Evolutionary conservation across 2,329 filamentous ascomycete species (phyloP), one percentile per base, ranked within the genome.

Genomic region (Zymoseptoria tritici): DNA sequence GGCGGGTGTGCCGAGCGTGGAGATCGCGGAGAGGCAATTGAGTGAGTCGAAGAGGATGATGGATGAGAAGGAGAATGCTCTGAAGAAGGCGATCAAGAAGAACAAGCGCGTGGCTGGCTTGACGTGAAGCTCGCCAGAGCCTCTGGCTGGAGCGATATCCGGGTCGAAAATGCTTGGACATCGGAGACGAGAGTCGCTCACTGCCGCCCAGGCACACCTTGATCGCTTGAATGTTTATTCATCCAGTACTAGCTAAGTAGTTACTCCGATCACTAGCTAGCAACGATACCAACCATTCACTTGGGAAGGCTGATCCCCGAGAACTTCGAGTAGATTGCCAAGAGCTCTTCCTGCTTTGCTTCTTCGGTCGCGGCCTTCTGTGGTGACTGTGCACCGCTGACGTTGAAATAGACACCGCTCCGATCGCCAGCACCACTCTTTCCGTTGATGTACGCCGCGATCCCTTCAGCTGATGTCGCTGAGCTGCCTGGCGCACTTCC

Each of bases 381-480:
- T 51, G 67, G 63, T 31, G 56, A 60, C 49, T 60, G 62, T 56
- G 62, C 68, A 26, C 60, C 68, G 57, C 67, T 68, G 2, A 46
- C 56, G 9, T 24, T 55, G 13, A 69, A 70, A 11, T 71, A 68
- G 49, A 71, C 72, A 54, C 76, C 81, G 58, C 78, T 79, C 53
- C 73, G 71, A 0, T 77, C 77, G 49, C 68, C 74, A 60, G 68
- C 49, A 61, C 63, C 55, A 62, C 66, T 56, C 59, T 73, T 68
- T 0, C 78, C 79, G 59, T 77, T 74, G 2, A 78, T 79, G 60
- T 80, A 75, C 68, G 78, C 76, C 2, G 78, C 76, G 66, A 81
- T 80, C 1, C 78, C 78, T 51, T 77, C 75, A 0, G 81, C 75
- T 2, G 77, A 78, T 31, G 75, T 75, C 36, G 80, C 74, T n/a